Evolutionary conservation across 495 filamentous ascomycete genomes (phyloP).

Genomic region (Pyrenopolyporus hunteri): DNA sequence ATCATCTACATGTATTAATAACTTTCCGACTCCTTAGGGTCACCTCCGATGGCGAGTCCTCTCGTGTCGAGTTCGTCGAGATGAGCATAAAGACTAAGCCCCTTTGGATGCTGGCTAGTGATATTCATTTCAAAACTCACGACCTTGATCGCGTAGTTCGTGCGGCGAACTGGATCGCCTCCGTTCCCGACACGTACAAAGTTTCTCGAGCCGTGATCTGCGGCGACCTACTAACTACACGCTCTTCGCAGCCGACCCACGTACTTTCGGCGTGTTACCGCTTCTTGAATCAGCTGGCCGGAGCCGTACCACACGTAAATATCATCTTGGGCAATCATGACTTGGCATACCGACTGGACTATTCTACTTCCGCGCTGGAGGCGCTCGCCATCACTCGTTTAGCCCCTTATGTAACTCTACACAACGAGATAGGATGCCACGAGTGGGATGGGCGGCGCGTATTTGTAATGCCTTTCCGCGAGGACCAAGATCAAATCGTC

Average conservation of each 20-base stretch:
- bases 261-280: conserved; percentile 42
- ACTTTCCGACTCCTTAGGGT: too few relatives aligned
- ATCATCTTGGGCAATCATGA: conserved; percentile 47
- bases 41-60: too few relatives aligned
- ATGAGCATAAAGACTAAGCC: neutral
- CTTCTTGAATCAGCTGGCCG: conserved; percentile 39
- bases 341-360: conserved; percentile 43
- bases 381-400: conserved; percentile 40
- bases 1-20: too few relatives aligned
- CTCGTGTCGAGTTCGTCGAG: too few relatives aligned
- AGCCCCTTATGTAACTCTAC: conserved; percentile 36
- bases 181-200: conserved; percentile 7
- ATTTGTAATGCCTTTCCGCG: conserved; percentile 40
- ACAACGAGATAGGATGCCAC: conserved; percentile 30
- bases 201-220: conserved; percentile 41
- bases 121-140: conserved; percentile 43
- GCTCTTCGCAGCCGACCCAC: conserved; percentile 41
- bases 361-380: conserved; percentile 41
- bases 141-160: conserved; percentile 38
- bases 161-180: conserved; percentile 44
- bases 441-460: conserved; percentile 42
- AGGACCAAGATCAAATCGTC: conserved; percentile 37
- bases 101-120: conserved; percentile 44
- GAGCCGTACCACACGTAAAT: conserved; percentile 42
- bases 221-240: conserved; percentile 44